These are phyloP conservation scores for Chrysoporthe puriensis DNA, from an alignment of 2,329 filamentous ascomycete genomes.

Conservation along the genomic window DNA sequence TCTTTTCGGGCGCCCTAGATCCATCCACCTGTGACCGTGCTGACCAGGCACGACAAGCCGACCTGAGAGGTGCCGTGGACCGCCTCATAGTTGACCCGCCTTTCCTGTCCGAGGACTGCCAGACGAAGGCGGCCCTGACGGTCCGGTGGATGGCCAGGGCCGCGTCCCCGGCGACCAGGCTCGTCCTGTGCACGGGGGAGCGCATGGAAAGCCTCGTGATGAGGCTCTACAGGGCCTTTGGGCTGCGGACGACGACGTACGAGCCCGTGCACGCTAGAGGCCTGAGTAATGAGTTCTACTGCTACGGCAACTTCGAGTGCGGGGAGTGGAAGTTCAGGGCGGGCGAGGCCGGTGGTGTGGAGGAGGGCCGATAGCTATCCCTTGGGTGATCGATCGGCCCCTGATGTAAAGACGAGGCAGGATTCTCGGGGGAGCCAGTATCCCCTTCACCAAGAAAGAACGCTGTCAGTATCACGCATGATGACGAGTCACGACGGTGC, in stretches of 20 bases:
- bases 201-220: constrained; percentile 68
- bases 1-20: not conserved
- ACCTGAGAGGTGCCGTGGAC: constrained; percentile 67
- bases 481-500: not conserved
- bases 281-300: constrained; percentile 79
- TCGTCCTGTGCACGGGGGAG: constrained; percentile 79
- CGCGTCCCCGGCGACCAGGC: constrained; percentile 32
- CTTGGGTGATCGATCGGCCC: not conserved
- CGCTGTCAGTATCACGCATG: not conserved
- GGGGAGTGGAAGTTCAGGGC: constrained; percentile 51
- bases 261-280: constrained; percentile 71
- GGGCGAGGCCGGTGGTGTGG: constrained; percentile 8
- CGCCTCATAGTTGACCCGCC: constrained; percentile 77
- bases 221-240: constrained; percentile 69
- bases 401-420: not conserved
- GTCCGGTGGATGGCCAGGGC: constrained; percentile 70
- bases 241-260: constrained; percentile 68
- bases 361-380: constrained; percentile 8
- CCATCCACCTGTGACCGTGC: not conserved
- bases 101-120: constrained; percentile 79
- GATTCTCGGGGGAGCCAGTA: not conserved
- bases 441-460: not conserved
- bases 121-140: constrained; percentile 78
- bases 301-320: constrained; percentile 78
- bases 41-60: constrained; percentile 41